Base-by-base conservation (phyloP, 768 basidiomycete genomes). In the Royoungia palumana region DNA sequence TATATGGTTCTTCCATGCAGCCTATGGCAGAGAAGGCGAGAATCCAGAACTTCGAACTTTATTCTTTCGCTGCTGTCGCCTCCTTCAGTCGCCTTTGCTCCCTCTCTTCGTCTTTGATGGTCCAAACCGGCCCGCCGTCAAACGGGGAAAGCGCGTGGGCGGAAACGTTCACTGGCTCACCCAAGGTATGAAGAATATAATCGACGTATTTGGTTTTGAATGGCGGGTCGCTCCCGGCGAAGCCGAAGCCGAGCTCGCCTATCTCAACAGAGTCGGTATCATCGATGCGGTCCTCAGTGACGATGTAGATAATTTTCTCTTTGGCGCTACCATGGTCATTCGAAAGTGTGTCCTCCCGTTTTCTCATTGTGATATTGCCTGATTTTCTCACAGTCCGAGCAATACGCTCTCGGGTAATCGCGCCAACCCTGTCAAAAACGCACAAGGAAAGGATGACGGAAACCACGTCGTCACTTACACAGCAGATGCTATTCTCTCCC, bases 71-170 rank as follows among this genome's bases (percentile, higher is more conserved):
- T 91, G 90, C 65, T 82, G 85, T 34, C 81, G 80, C 20, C 77
- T 96, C 3, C 80, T 89, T 66, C 79, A 76, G 47, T 76, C 83
- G 6, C 91, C 93, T 0, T 82, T 95, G 55, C 76, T 93, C 11
- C 91, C 91, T 0, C 76, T 96, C 12, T 94, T 95, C 64, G 89
- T 95, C 5, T 96, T 95, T 61, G 92, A 96, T 67, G 93, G 93
- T 0, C 88, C 89, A 0, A 79, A 83, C 51, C 79, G 94, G 52
- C 93, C 93, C 4, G 78, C 80, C 19, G 66, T 86, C 55, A 96
- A 96, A 70, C 78, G 88, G 30, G 85, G 84, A 2, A 89, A 88
- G 69, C 77, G 78, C 34, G 80, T 89, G 25, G 78, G 80, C 34
- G 78, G 77, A 35, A 76, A 78, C 7, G 72, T 65, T 38, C 79